Evolutionary conservation across 768 basidiomycete genomes (phyloP).

Genomic region (Mycena polygramma): DNA sequence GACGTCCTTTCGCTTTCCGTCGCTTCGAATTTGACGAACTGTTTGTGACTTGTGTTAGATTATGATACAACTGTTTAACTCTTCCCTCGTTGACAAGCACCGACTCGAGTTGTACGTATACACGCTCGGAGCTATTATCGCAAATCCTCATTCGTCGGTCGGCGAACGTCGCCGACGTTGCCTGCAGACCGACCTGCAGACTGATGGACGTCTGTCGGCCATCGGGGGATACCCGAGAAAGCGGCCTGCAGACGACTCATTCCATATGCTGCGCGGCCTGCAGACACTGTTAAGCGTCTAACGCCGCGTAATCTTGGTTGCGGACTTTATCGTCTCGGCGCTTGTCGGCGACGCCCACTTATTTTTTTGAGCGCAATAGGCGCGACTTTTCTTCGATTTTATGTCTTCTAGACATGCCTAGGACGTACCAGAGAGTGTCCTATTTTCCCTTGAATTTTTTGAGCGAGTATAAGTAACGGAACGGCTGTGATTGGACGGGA

Average conservation of each 20-base stretch:
- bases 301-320: slow-evolving; percentile 18
- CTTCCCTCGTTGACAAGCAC: no score
- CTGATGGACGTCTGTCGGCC: not conserved
- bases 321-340: slow-evolving; percentile 6
- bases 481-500: slow-evolving; percentile 24
- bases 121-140: no score
- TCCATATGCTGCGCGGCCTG: slow-evolving; percentile 18
- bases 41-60: no score
- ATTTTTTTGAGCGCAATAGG: slow-evolving; percentile 1
- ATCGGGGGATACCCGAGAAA: no score
- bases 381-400: not conserved
- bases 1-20: not conserved
- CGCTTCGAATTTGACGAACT: no score
- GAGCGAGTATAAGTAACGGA: not conserved
- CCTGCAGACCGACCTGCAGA: slow-evolving; percentile 27
- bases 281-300: slow-evolving; percentile 2
- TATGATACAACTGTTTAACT: no score
- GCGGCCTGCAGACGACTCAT: no score
- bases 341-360: not conserved
- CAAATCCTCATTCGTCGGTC: no score
- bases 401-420: not conserved
- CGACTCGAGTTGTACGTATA: no score
- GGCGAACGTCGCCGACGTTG: slow-evolving; percentile 18
- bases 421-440: not conserved
- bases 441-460: not conserved